phyloP scores from a whole-genome alignment of 2,329 filamentous ascomycete genomes.

The Diplodia scrobiculata region DNA sequence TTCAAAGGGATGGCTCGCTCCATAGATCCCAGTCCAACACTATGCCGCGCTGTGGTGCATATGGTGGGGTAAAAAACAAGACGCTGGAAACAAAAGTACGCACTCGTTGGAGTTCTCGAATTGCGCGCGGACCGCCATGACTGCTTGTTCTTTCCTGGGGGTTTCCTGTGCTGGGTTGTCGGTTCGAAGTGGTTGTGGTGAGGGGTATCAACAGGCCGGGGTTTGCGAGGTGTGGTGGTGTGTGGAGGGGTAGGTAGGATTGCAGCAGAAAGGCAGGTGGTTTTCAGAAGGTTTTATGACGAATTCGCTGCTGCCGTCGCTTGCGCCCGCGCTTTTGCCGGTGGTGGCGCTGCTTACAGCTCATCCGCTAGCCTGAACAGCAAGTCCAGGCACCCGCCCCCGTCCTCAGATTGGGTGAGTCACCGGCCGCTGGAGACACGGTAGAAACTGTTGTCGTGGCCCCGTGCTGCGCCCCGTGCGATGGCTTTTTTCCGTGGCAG shows the following conservation, averaged over 20 bases:
- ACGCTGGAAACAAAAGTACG: conserved; percentile 41
- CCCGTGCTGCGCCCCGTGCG: background rate
- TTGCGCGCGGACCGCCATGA: conserved; percentile 60
- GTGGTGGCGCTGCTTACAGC: background rate
- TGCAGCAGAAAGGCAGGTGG: background rate
- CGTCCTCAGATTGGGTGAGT: background rate
- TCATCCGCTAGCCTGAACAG: background rate
- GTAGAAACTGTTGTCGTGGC: background rate
- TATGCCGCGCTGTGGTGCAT: background rate
- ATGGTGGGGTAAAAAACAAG: conserved; percentile 28
- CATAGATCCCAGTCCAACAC: background rate
- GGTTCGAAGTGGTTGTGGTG: background rate
- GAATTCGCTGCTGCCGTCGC: background rate
- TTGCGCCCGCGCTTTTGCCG: conserved; percentile 6
- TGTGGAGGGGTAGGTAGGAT: background rate
- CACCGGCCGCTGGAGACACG: background rate
- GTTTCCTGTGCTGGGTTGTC: background rate
- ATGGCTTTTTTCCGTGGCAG: background rate
- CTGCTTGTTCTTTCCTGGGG: conserved; percentile 29
- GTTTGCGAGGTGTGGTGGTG: background rate
- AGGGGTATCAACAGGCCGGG: background rate
- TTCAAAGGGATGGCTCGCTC: background rate
- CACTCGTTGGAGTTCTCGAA: conserved; percentile 93
- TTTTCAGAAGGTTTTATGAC: conserved; percentile 26
- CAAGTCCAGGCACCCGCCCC: background rate